Evolutionary conservation across 257 asterid species (phyloP).

Genomic region (Penstemon davidsonii): DNA sequence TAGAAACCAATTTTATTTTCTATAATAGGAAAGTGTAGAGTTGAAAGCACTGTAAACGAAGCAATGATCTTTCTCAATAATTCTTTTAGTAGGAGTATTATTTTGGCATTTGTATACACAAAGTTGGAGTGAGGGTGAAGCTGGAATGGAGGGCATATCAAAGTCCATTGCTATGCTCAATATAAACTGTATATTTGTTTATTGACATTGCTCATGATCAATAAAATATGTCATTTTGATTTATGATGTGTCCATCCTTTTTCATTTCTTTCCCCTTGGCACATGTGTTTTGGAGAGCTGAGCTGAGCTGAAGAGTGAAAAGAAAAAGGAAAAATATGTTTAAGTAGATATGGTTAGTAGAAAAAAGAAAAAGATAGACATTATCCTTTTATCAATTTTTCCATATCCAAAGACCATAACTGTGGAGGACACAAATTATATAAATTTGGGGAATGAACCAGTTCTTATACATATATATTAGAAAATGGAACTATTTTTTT

Average conservation of each 20-base stretch:
- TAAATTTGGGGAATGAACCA: conserved; percentile 26
- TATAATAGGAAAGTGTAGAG: conserved; percentile 81
- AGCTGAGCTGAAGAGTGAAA: too few species aligned
- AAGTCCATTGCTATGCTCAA: conserved; percentile 7
- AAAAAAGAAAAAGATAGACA: background rate
- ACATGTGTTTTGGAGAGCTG: too few species aligned
- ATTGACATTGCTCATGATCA: background rate
- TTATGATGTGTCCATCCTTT: background rate
- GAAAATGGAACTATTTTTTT: too few species aligned
- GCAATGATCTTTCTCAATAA: conserved; percentile 47
- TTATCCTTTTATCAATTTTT: conserved; percentile 24
- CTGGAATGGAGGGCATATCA: conserved; percentile 24
- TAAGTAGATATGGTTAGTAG: too few species aligned
- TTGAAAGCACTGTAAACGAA: conserved; percentile 37
- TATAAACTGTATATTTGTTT: background rate
- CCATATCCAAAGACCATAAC: conserved; percentile 39
- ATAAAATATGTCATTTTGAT: background rate
- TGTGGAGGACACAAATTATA: background rate
- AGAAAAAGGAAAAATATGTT: too few species aligned
- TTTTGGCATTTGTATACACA: conserved; percentile 30
- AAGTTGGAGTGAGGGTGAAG: conserved; percentile 21
- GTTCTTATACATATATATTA: background rate
- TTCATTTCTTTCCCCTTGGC: background rate
- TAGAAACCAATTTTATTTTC: conserved; percentile 52
- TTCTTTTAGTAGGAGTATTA: conserved; percentile 33